Percentiles rank a stretch among this genome's conserved stretches.
Conservation (phyloP, 2,329 filamentous ascomycete species). For the Periconia sp. region DNA sequence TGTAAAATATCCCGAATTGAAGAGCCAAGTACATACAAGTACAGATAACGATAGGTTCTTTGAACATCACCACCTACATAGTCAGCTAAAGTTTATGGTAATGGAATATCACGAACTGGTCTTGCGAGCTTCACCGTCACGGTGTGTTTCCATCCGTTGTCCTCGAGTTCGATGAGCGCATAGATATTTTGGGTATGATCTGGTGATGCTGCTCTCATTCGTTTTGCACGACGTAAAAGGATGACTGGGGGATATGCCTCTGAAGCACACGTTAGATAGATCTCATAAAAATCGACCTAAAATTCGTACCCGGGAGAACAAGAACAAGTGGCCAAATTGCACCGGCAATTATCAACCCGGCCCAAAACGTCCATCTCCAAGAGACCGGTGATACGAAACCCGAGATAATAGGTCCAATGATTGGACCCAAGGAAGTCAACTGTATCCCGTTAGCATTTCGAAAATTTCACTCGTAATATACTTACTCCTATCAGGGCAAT, state of each 20-base stretch:
- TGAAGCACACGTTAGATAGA: too few species aligned
- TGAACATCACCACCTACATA: constrained; percentile 58
- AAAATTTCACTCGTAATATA: neutral
- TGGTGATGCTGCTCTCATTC: constrained; percentile 51
- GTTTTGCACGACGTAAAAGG: constrained; percentile 52
- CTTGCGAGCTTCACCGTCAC: constrained; percentile 65
- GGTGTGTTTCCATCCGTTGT: constrained; percentile 56
- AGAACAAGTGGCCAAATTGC: constrained; percentile 57
- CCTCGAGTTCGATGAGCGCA: constrained; percentile 62
- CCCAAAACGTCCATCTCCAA: constrained; percentile 70
- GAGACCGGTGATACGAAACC: constrained; percentile 61
- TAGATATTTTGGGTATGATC: constrained; percentile 47
- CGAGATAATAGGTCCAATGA: constrained; percentile 63
- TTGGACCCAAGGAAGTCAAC: constrained; percentile 63
- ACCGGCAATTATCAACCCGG: constrained; percentile 67
- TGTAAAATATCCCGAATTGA: constrained; percentile 63
- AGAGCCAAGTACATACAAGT: constrained; percentile 66
- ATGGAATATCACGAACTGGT: constrained; percentile 53
- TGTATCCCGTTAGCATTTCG: constrained; percentile 47
- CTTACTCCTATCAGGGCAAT: constrained; percentile 52
- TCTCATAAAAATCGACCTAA: too few species aligned
- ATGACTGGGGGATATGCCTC: constrained; percentile 45
- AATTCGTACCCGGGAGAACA: constrained; percentile 49
- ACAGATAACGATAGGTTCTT: constrained; percentile 69
- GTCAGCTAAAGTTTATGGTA: constrained; percentile 8